Conservation (phyloP, 148 eudicot genomes). For the Nyssa sinensis region DNA sequence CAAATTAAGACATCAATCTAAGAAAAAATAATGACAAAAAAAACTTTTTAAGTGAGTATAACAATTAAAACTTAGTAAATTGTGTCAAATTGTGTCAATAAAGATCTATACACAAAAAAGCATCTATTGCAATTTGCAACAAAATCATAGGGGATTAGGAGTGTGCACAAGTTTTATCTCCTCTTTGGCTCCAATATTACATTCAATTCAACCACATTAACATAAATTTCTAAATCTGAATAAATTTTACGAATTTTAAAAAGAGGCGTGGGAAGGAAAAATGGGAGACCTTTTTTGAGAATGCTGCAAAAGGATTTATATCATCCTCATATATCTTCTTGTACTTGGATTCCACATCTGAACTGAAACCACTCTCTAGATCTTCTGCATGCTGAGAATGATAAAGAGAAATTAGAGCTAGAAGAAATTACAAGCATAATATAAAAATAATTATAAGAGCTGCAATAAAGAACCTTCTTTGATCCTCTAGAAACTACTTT, state of each 20-base stretch:
- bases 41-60: no score
- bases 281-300: constrained; percentile 76
- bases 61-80: no score
- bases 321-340: constrained; percentile 98
- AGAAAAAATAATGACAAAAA: no score
- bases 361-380: constrained; percentile 86
- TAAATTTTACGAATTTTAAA: neutral
- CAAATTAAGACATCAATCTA: no score
- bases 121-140: neutral
- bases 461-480: constrained; percentile 59
- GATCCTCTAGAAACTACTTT: constrained; percentile 97
- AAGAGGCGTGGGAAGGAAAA: constrained; percentile 4
- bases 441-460: constrained; percentile 2
- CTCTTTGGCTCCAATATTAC: neutral
- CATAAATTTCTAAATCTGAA: neutral
- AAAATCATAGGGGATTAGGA: neutral
- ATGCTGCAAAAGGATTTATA: constrained; percentile 99
- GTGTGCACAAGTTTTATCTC: neutral
- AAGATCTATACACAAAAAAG: no score
- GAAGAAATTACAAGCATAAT: neutral
- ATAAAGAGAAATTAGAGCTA: constrained; percentile 5
- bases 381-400: constrained; percentile 77
- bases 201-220: neutral
- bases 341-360: constrained; percentile 98
- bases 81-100: no score